These are phyloP conservation scores for Suillus weaverae DNA, from an alignment of 768 basidiomycete genomes.

Conservation along the genomic window DNA sequence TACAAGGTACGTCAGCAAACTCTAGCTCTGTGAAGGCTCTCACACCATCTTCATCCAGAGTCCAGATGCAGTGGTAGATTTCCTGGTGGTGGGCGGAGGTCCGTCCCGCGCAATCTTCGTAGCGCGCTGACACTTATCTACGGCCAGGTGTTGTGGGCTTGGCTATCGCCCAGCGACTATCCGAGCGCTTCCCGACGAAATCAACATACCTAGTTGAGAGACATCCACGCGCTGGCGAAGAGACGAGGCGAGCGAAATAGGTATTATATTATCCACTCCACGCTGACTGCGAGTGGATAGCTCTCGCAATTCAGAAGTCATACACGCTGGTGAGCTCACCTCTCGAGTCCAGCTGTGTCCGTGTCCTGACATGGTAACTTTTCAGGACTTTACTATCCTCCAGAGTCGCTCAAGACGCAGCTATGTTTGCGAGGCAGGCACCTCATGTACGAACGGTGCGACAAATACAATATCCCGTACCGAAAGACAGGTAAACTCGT, in stretches of 20 bases:
- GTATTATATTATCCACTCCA: background rate
- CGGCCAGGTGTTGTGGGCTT: slow-evolving; percentile 78
- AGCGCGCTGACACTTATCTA: background rate
- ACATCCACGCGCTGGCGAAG: slow-evolving; percentile 73
- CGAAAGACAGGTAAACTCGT: slow-evolving; percentile 87
- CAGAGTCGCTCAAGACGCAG: slow-evolving; percentile 78
- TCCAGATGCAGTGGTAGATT: slow-evolving; percentile 76
- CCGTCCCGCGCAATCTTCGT: background rate
- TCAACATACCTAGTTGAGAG: slow-evolving; percentile 84
- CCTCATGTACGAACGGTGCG: slow-evolving; percentile 79
- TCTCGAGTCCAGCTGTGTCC: background rate
- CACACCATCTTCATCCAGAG: slow-evolving; percentile 33
- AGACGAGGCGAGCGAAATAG: slow-evolving; percentile 62
- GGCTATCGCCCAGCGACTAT: slow-evolving; percentile 77
- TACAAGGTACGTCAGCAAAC: slow-evolving; percentile 53
- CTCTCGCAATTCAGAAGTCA: slow-evolving; percentile 93
- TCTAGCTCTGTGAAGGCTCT: background rate
- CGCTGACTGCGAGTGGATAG: slow-evolving; percentile 38
- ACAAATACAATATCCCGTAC: slow-evolving; percentile 58
- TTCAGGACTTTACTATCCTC: slow-evolving; percentile 81
- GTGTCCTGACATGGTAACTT: background rate
- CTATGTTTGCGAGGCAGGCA: slow-evolving; percentile 86
- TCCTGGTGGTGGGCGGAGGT: slow-evolving; percentile 89
- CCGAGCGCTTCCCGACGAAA: slow-evolving; percentile 59
- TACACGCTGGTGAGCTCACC: slow-evolving; percentile 70